These are phyloP conservation scores for Xylaria venustula DNA, from an alignment of 495 filamentous ascomycete genomes.

Conservation along the genomic window DNA sequence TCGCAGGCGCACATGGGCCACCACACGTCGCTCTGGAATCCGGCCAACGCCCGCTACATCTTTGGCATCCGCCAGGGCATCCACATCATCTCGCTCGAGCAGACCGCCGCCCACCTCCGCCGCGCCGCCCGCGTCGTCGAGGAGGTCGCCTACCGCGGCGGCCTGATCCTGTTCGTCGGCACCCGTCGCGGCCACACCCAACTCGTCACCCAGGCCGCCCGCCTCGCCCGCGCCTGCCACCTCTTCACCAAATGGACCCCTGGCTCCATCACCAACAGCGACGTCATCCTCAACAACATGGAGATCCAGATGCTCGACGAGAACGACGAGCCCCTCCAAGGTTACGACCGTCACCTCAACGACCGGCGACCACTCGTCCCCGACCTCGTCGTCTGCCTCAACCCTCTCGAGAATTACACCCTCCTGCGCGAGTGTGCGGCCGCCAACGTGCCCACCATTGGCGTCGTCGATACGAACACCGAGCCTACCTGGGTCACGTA, in stretches of 20 bases:
- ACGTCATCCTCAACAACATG: slow-evolving; percentile 74
- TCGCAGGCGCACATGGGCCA: slow-evolving; percentile 90
- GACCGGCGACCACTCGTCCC: slow-evolving; percentile 69
- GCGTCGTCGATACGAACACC: slow-evolving; percentile 89
- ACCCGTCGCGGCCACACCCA: slow-evolving; percentile 76
- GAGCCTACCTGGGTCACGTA: slow-evolving; percentile 95
- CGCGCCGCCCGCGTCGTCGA: slow-evolving; percentile 86
- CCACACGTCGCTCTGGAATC: slow-evolving; percentile 91
- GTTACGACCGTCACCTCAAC: slow-evolving; percentile 61
- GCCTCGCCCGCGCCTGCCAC: slow-evolving; percentile 77
- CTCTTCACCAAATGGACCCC: slow-evolving; percentile 94
- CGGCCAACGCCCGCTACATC: slow-evolving; percentile 91
- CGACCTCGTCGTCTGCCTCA: slow-evolving; percentile 89
- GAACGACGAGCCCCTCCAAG: slow-evolving; percentile 62
- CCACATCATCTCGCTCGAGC: slow-evolving; percentile 90
- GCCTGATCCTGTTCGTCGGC: slow-evolving; percentile 87
- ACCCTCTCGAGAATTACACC: slow-evolving; percentile 87
- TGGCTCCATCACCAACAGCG: slow-evolving; percentile 87
- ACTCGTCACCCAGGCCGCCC: slow-evolving; percentile 75
- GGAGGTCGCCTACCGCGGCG: slow-evolving; percentile 78
- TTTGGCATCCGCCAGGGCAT: slow-evolving; percentile 86
- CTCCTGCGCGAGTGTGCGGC: slow-evolving; percentile 87
- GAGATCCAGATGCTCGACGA: slow-evolving; percentile 68
- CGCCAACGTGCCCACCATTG: slow-evolving; percentile 89
- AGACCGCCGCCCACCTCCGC: slow-evolving; percentile 81